A percentile compares a stretch with the other conserved stretches of the same genome.
These are phyloP conservation scores for Ustilago xerochloae DNA, from an alignment of 1,284 basidiomycete species.

Conservation along the genomic window DNA sequence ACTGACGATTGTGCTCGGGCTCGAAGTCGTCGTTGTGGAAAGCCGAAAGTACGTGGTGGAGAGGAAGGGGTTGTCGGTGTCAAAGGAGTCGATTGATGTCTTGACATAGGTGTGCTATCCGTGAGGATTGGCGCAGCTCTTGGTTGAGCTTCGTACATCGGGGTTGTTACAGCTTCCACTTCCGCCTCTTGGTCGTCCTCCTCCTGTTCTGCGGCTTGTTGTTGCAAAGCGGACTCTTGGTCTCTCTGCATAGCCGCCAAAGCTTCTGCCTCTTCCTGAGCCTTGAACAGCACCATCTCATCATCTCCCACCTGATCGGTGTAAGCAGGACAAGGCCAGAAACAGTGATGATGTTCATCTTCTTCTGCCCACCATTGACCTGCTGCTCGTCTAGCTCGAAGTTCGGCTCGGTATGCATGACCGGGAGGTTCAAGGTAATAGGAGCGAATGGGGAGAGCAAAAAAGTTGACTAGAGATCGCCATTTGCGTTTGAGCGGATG, in stretches of 20 bases:
- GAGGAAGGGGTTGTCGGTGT: constrained; percentile 1
- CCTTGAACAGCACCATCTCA: constrained; percentile 52
- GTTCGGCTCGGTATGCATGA: constrained; percentile 20
- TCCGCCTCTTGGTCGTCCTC: constrained; percentile 2
- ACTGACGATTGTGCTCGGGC: constrained; percentile 13
- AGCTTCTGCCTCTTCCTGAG: constrained; percentile 34
- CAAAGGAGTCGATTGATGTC: constrained; percentile 26
- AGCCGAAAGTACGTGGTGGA: too few species aligned
- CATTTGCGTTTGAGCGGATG: constrained; percentile 45
- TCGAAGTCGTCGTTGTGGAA: neutral
- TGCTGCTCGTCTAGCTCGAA: constrained; percentile 3
- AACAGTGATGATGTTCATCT: constrained; percentile 5
- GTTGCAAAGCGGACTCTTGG: neutral
- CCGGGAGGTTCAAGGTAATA: constrained; percentile 46
- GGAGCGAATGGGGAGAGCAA: constrained; percentile 48
- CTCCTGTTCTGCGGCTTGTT: neutral
- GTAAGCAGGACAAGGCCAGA: constrained; percentile 38
- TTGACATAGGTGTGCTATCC: constrained; percentile 26
- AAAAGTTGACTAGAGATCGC: constrained; percentile 46
- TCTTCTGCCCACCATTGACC: constrained; percentile 12
- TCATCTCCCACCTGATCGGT: constrained; percentile 42
- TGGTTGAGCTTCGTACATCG: too few species aligned
- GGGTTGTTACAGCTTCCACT: constrained; percentile 1
- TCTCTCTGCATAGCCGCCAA: constrained; percentile 13
- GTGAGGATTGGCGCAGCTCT: constrained; percentile 5